These are phyloP conservation scores for Saccharum hybrid DNA, from an alignment of 202 grass and related monocot species.

Conservation along the genomic window DNA sequence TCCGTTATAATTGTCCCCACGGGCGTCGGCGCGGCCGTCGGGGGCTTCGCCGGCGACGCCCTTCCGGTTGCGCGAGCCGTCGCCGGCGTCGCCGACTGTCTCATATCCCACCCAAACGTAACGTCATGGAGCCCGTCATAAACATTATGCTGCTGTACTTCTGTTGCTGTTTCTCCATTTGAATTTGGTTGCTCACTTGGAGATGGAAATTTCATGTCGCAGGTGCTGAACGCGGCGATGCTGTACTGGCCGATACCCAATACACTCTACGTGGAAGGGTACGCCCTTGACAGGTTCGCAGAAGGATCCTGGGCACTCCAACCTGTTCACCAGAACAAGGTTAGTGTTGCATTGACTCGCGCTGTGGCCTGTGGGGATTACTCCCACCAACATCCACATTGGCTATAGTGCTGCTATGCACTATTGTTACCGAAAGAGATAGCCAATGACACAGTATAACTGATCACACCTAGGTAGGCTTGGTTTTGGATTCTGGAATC, in stretches of 20 bases:
- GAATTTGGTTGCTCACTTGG: neutral
- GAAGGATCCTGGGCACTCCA: conserved; percentile 83
- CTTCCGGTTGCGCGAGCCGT: conserved; percentile 78
- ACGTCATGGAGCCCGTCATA: neutral
- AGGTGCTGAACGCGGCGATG: conserved; percentile 94
- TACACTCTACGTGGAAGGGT: conserved; percentile 86
- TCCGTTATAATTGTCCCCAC: conserved; percentile 89
- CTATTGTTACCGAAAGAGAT: neutral
- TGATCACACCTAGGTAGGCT: conserved; percentile 65
- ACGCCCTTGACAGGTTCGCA: conserved; percentile 80
- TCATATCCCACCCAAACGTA: conserved; percentile 97
- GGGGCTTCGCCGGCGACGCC: conserved; percentile 85
- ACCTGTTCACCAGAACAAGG: conserved; percentile 90
- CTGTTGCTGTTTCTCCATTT: neutral
- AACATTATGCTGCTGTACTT: neutral
- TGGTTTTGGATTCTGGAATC: conserved; percentile 87
- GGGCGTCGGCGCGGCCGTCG: conserved; percentile 75
- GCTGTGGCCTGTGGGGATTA: neutral
- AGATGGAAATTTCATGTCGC: neutral
- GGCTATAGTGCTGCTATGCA: neutral
- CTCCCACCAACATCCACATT: neutral
- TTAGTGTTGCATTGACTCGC: conserved; percentile 27
- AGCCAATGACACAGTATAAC: neutral
- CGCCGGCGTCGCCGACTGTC: conserved; percentile 64
- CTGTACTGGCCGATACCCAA: conserved; percentile 87